phyloP scores from a whole-genome alignment of 2,329 filamentous ascomycete genomes.

The Alternaria novae-zelandiae region DNA sequence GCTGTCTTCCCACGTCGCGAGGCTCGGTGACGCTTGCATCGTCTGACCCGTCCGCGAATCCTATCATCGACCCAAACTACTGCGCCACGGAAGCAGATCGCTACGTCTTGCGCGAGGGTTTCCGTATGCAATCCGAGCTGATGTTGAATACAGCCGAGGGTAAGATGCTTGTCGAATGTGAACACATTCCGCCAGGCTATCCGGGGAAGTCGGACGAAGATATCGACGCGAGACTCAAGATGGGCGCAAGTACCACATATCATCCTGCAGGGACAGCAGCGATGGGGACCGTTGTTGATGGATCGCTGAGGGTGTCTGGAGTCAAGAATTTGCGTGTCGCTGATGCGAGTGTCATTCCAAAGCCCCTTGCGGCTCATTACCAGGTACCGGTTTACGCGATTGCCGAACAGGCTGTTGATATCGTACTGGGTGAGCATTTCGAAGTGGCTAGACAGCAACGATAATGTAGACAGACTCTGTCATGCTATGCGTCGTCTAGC shows the following conservation, averaged over 20 bases:
- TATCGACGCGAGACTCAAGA: conserved; percentile 56
- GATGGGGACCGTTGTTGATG: conserved; percentile 61
- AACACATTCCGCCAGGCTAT: not conserved
- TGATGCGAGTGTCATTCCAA: conserved; percentile 36
- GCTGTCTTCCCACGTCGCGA: conserved; percentile 38
- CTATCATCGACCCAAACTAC: conserved; percentile 60
- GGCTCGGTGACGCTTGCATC: conserved; percentile 61
- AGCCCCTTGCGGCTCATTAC: conserved; percentile 30
- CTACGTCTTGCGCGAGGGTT: conserved; percentile 54
- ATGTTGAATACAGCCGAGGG: conserved; percentile 53
- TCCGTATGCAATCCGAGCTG: conserved; percentile 52
- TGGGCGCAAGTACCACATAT: conserved; percentile 55
- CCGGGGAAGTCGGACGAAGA: conserved; percentile 55
- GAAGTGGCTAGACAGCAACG: not conserved
- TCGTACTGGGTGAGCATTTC: not conserved
- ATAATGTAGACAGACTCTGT: not conserved
- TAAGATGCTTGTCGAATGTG: conserved; percentile 47
- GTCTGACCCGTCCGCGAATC: conserved; percentile 52
- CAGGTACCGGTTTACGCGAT: conserved; percentile 28
- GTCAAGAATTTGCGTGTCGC: conserved; percentile 58
- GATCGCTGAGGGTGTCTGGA: conserved; percentile 58
- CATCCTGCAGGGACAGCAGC: conserved; percentile 65
- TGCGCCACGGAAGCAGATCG: conserved; percentile 59
- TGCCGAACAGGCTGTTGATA: not conserved
- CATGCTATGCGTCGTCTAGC: not conserved